Base-by-base conservation (phyloP, 768 basidiomycete genomes). In the Termitomyces heimii region DNA sequence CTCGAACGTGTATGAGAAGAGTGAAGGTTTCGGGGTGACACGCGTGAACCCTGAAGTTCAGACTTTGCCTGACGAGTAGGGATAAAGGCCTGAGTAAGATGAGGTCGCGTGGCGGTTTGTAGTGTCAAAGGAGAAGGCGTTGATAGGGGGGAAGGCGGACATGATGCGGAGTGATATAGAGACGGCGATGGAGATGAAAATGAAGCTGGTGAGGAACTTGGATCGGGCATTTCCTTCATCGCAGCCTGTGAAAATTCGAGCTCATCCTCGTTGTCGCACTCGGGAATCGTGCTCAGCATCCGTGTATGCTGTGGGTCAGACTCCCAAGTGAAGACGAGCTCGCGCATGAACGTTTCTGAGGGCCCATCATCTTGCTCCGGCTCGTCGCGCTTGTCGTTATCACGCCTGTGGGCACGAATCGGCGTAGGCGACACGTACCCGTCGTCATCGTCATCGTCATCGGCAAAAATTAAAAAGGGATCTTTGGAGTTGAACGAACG, bases 271-370 rank as follows among this genome's bases (percentile, higher is more conserved):
- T 53, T 44, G n/a, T 60, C 54, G 29, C 53, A 57, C n/a, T 62
- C 62, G 6, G 52, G 39, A 6, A 62, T 62, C 32, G 62, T 55
- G 10, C 20, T 44, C 45, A 62, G 42, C 9, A 31, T 14, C 1
- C 39, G 39, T 40, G 39, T 40, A 31, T 62, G 58, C 4, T 47
- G 43, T 13, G 58, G 58, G 47, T 40, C 58, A 32, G 35, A 16
- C 48, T 52, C 47, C 58, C 55, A 62, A n/a, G 61, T 60, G 39
- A 54, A 60, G 10, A 57, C 54, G 16, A 62, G 48, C 53, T 60
- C 61, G 7, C 45, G 61, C 31, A 62, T 47, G 16, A 62, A 62
- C 3, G 56, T 48, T 5, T 51, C 44, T n/a, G 58, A 62, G 16
- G 53, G 50, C 51, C 29, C 51, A 1, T 13, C 24, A 29, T 8